Conservation (phyloP, 2,329 filamentous ascomycete genomes). For the Sclerotinia subarctica region DNA sequence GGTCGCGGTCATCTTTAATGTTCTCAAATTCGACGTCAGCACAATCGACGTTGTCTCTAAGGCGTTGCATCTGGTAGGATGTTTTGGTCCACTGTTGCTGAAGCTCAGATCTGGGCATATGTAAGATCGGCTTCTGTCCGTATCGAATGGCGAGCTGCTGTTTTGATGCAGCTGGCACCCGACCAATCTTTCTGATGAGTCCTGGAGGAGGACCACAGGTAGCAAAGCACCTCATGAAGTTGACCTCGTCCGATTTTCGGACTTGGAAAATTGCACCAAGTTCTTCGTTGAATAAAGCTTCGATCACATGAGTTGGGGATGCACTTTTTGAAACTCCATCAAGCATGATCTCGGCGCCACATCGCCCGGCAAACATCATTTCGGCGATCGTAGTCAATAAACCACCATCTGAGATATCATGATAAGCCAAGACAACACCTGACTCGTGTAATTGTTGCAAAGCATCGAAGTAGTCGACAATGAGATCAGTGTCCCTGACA, state of each 20-base stretch:
- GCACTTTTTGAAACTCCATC: slow-evolving; percentile 67
- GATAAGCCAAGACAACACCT: slow-evolving; percentile 82
- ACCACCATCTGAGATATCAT: slow-evolving; percentile 91
- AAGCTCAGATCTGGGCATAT: slow-evolving; percentile 66
- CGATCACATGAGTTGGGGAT: slow-evolving; percentile 59
- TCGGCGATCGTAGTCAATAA: slow-evolving; percentile 86
- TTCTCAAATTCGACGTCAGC: slow-evolving; percentile 79
- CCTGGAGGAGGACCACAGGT: slow-evolving; percentile 81
- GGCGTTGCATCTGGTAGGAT: slow-evolving; percentile 84
- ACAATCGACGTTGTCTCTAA: slow-evolving; percentile 83
- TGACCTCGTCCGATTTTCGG: slow-evolving; percentile 75
- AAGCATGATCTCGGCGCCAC: slow-evolving; percentile 79
- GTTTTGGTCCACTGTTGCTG: slow-evolving; percentile 88
- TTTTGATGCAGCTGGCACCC: slow-evolving; percentile 64
- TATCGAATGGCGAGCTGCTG: slow-evolving; percentile 77
- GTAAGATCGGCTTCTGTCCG: slow-evolving; percentile 64
- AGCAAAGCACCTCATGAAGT: slow-evolving; percentile 86
- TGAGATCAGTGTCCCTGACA: slow-evolving; percentile 73
- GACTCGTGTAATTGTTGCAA: slow-evolving; percentile 64
- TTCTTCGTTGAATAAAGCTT: slow-evolving; percentile 92
- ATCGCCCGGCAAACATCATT: slow-evolving; percentile 97
- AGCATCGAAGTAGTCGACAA: slow-evolving; percentile 91
- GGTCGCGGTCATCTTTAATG: slow-evolving; percentile 71
- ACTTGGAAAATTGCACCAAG: slow-evolving; percentile 96
- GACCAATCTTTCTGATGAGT: slow-evolving; percentile 79